Evolutionary conservation across 2,329 filamentous ascomycete species (phyloP), one percentile per base, ranked within the genome.

Genomic region (Acarospora socialis): DNA sequence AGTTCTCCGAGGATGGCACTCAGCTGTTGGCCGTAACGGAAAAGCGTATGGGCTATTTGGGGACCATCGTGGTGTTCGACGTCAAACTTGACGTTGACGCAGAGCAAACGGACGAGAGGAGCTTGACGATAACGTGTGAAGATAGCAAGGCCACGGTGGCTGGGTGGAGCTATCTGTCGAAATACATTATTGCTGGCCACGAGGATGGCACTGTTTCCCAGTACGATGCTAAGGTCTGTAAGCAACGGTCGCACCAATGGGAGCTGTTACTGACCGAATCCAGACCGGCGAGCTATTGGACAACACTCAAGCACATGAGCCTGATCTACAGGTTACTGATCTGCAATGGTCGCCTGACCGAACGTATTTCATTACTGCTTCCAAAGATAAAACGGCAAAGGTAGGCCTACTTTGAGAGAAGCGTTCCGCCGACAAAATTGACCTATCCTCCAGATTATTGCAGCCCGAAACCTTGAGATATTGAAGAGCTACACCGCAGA

Each of bases 281-380:
- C 44, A 77, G 74, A 80, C 71, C 35, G 86, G 86, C 55, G 83
- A 93, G 45, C 68, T 81, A 43, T 59, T 92, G 46, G 73, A 79
- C 61, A 84, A 82, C 59, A 22, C 78, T 51, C 77, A 80, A 54
- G 77, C 77, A 38, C 90, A 98, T 64, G 87, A 92, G 60, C 76
- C 78, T 50, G 78, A 82, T 63, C 64, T 69, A 51, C 68, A 70
- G 57, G 81, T 98, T 50, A 90, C 81, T 49, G 90, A 98, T 58
- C 72, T 98, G 39, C 90, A 98, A 63, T 95, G 90, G 81, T 78
- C 83, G 34, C 59, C 74, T 33, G 90, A 98, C 66, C 75, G 87
- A 48, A 92, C 86, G 50, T 94, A 94, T 66, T 95, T 95, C 66
- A 90, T 98, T 65, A 98, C 90, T 37, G 79, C 90, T 36, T 90